Percentiles rank a stretch among this genome's conserved stretches.
These are phyloP conservation scores for Aspergillus kassunensis DNA, from an alignment of 495 filamentous ascomycete species.

Conservation along the genomic window DNA sequence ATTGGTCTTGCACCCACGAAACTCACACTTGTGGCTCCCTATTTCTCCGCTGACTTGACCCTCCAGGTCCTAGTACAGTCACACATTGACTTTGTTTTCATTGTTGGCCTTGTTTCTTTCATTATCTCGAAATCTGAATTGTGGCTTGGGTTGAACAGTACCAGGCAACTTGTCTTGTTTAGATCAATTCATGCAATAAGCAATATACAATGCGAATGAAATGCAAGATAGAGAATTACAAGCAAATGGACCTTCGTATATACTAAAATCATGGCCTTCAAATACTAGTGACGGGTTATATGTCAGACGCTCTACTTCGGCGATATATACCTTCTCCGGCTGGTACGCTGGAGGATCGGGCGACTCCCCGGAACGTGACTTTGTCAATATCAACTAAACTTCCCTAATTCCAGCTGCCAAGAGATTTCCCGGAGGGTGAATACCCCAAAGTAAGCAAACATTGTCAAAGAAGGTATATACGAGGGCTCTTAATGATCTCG, in stretches of 20 bases:
- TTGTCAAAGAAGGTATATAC: no score
- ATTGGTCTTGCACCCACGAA: constrained; percentile 7
- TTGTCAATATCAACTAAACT: no score
- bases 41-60: not conserved
- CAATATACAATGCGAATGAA: not conserved
- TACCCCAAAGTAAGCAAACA: no score
- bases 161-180: constrained; percentile 1
- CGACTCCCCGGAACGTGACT: no score
- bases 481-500: constrained; percentile 14
- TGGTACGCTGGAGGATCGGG: no score
- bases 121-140: not conserved
- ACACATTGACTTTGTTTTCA: constrained; percentile 23
- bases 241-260: no score
- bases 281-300: no score
- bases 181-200: not conserved
- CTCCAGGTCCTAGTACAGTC: no score
- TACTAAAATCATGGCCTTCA: no score
- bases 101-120: not conserved
- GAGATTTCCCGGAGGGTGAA: no score
- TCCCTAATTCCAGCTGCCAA: no score
- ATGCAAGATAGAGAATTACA: not conserved
- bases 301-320: no score
- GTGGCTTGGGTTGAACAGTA: constrained; percentile 5
- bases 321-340: not conserved
- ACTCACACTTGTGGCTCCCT: constrained; percentile 7